phyloP scores from a whole-genome alignment of 805 yeast genomes.

The Brettanomyces naardenensis region DNA sequence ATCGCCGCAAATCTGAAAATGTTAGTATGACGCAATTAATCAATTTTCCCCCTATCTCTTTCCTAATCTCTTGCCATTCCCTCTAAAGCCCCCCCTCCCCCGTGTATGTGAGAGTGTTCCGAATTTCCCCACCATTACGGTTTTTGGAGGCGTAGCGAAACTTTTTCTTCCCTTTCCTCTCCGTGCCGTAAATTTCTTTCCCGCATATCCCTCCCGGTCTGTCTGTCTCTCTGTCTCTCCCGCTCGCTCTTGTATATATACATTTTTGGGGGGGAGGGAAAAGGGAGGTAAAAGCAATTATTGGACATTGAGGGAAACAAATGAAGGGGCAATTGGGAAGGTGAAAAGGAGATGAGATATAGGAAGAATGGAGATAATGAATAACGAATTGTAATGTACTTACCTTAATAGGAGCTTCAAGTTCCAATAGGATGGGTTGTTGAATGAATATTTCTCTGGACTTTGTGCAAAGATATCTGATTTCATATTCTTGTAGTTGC shows the following conservation, averaged over 20 bases:
- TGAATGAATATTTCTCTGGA: conserved; percentile 97
- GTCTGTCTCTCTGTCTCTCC: background rate
- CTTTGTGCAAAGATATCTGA: conserved; percentile 90
- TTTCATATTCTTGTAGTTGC: conserved; percentile 87
- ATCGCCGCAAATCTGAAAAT: conserved; percentile 71
- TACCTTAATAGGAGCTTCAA: conserved; percentile 92
- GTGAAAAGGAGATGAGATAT: no score
- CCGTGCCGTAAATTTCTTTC: background rate
- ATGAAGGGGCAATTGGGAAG: background rate
- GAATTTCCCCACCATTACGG: no score
- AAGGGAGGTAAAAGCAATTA: background rate
- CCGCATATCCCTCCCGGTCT: background rate
- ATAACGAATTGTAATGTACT: no score
- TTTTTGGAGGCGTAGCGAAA: background rate
- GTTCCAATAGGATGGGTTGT: conserved; percentile 90
- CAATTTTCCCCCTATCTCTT: no score
- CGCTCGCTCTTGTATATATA: background rate
- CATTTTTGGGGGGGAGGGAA: background rate
- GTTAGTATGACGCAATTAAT: conserved; percentile 8
- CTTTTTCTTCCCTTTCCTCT: no score
- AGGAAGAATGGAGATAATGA: no score
- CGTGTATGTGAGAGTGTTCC: background rate
- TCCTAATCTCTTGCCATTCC: no score
- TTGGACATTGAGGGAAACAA: background rate
- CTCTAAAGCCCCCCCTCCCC: no score